Evolutionary conservation across 805 yeast species (phyloP).

Genomic region (Vanderwaltozyma verrucispora): DNA sequence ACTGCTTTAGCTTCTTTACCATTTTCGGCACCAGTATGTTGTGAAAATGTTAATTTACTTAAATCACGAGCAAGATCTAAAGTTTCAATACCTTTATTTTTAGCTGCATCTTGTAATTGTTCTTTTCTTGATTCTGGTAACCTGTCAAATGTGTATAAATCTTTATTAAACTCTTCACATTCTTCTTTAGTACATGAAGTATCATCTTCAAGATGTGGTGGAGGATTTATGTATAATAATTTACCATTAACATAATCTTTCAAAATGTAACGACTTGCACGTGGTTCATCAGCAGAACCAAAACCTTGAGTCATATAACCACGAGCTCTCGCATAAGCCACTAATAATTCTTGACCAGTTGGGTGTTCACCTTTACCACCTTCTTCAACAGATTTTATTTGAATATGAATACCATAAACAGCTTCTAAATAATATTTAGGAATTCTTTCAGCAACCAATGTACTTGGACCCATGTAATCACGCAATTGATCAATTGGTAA

Average conservation of each 20-base stretch:
- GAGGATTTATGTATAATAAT: slow-evolving; percentile 74
- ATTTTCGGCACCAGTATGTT: slow-evolving; percentile 51
- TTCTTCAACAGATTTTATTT: slow-evolving; percentile 62
- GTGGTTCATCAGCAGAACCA: slow-evolving; percentile 91
- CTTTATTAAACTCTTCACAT: slow-evolving; percentile 57
- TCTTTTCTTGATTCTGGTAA: slow-evolving; percentile 65
- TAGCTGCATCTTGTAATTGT: slow-evolving; percentile 59
- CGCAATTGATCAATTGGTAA: slow-evolving; percentile 94
- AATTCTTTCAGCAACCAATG: slow-evolving; percentile 74
- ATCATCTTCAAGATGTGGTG: slow-evolving; percentile 60
- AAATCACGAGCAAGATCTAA: slow-evolving; percentile 64
- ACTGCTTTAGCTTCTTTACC: slow-evolving; percentile 38
- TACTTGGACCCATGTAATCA: slow-evolving; percentile 82
- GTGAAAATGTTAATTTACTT: slow-evolving; percentile 64
- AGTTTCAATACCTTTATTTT: slow-evolving; percentile 42
- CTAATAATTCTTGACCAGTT: slow-evolving; percentile 78
- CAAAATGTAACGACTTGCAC: slow-evolving; percentile 85
- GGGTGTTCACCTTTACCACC: slow-evolving; percentile 80
- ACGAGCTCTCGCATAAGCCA: slow-evolving; percentile 91
- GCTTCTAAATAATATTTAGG: slow-evolving; percentile 88
- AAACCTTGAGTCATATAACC: slow-evolving; percentile 97
- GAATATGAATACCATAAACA: slow-evolving; percentile 84
- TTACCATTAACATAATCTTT: slow-evolving; percentile 95
- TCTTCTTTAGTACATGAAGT: slow-evolving; percentile 43
- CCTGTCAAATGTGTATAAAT: slow-evolving; percentile 52